phyloP scores from a whole-genome alignment of 306 rosid species.

The Rubus parviflorus region DNA sequence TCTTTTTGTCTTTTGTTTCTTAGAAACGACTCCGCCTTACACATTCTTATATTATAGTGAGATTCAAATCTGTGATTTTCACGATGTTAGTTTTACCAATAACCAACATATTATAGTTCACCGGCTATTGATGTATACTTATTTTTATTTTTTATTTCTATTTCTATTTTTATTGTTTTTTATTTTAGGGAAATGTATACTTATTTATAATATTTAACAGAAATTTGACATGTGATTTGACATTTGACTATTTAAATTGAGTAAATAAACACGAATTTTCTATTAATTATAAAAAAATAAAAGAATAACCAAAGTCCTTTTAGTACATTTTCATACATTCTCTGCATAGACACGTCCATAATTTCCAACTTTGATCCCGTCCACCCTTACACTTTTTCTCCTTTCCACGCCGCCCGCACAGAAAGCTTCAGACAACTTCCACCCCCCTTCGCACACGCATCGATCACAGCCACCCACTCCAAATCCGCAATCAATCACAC shows the following conservation, averaged over 20 bases:
- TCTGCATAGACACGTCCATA: neutral
- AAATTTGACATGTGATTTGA: neutral
- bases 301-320: neutral
- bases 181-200: neutral
- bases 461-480: constrained; percentile 38
- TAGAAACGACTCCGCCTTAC: too few species aligned
- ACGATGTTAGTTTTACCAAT: too few species aligned
- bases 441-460: neutral
- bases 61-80: too few species aligned
- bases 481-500: constrained; percentile 15
- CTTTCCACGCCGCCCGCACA: constrained; percentile 56
- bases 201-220: neutral
- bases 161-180: too few species aligned
- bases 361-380: constrained; percentile 3
- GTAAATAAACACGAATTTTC: neutral
- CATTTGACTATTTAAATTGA: neutral
- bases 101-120: too few species aligned
- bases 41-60: too few species aligned
- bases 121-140: too few species aligned
- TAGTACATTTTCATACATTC: neutral
- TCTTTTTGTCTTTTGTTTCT: too few species aligned
- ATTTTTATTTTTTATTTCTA: too few species aligned
- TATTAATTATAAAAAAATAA: neutral
- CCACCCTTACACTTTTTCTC: neutral
- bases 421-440: constrained; percentile 9